Base-by-base conservation (phyloP, 2,329 filamentous ascomycete genomes). In the Colletotrichum endophyticum region DNA sequence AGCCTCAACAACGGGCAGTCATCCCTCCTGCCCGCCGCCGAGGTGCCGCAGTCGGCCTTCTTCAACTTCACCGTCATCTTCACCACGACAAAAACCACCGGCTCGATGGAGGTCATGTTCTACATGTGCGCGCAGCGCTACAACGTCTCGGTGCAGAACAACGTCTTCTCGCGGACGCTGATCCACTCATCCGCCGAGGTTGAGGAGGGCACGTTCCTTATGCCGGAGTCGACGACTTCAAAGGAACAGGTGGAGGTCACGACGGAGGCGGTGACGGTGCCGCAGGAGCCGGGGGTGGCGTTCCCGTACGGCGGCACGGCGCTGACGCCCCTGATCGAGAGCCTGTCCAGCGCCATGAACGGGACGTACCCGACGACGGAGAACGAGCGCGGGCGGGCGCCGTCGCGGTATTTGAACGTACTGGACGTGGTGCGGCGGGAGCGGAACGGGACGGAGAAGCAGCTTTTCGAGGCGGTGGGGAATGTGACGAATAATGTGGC, bases 71-170 rank as follows among this genome's bases (percentile, higher is more conserved):
- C 67, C 53, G 32, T 68, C 13, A 16, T 67, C 11, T 53, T 61
- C 34, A 53, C 39, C 39, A 44, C 39, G 70, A 15, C 53, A 27
- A 7, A 19, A 6, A 16, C 12, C 44, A 28, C 63, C 19, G 39
- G 62, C 19, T 63, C 63, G 25, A 56, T 34, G 2, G 72, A 73
- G n/a, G 53, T 70, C 16, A 64, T 64, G 39, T 28, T 70, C 16
- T 59, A 74, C 28, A 70, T 36, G 72, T 70, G 72, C 39, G 66
- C 64, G 39, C 32, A 70, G 63, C 22, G 63, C 57, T 72, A 72
- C 61, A 66, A 16, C 13, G 70, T 67, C 19, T 66, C 25, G 1
- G 62, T 72, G 2, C 6, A 72, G 44, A 44, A 72, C 8, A 72
- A 59, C 30, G 16, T 72, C 39, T 44, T 44, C 39, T 44, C 39